These are phyloP conservation scores for Fusarium sp. DNA, from an alignment of 2,329 filamentous ascomycete genomes.

Conservation along the genomic window DNA sequence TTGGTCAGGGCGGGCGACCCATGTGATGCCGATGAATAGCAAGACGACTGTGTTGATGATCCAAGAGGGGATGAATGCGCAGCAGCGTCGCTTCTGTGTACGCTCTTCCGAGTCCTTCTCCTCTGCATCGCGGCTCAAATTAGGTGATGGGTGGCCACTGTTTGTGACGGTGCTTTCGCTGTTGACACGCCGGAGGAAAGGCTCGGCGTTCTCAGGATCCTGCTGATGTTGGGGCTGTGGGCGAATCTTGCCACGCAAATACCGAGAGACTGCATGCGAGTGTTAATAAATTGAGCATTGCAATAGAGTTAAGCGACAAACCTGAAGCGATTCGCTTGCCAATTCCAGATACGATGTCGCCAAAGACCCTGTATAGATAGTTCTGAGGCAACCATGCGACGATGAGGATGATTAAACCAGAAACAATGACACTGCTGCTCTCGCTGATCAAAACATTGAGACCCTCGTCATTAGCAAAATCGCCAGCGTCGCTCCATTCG, in stretches of 20 bases:
- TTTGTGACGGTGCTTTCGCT: constrained; percentile 2
- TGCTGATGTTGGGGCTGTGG: constrained; percentile 12
- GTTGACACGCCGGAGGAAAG: constrained; percentile 17
- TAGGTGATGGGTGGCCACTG: constrained; percentile 7
- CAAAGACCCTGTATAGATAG: constrained; percentile 33
- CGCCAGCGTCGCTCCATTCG: constrained; percentile 44
- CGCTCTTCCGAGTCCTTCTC: constrained; percentile 17
- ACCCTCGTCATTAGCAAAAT: constrained; percentile 43
- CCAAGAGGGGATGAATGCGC: constrained; percentile 24
- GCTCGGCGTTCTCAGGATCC: constrained; percentile 32
- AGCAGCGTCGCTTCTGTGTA: not conserved
- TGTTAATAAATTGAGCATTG: constrained; percentile 1
- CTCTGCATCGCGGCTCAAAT: not conserved
- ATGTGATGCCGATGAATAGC: constrained; percentile 33
- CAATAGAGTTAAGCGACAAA: constrained; percentile 19
- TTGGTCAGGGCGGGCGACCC: constrained; percentile 37
- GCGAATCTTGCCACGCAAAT: constrained; percentile 25
- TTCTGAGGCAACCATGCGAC: constrained; percentile 36
- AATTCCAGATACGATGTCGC: constrained; percentile 29
- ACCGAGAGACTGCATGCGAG: constrained; percentile 10
- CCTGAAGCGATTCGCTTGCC: constrained; percentile 33
- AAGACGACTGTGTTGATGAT: constrained; percentile 11
- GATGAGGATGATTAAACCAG: constrained; percentile 34
- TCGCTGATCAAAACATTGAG: constrained; percentile 45
- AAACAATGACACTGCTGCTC: constrained; percentile 34